phyloP scores from a whole-genome alignment of 2,329 filamentous ascomycete species.

The Penicillium capsulatum region DNA sequence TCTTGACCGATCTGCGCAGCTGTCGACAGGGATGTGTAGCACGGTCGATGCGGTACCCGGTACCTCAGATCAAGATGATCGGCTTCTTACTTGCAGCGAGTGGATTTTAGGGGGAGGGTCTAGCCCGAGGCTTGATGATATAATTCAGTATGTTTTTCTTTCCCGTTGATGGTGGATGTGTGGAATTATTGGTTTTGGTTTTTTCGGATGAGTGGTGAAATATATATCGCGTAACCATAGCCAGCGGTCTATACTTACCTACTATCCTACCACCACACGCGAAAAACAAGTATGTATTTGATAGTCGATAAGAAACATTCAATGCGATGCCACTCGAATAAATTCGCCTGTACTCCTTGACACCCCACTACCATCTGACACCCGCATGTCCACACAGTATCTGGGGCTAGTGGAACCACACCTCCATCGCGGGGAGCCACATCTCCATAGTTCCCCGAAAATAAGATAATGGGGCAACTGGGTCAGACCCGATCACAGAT shows the following conservation, averaged over 20 bases:
- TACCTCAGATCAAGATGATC: conserved; percentile 6
- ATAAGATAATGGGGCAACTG: conserved; percentile 16
- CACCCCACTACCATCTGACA: too few relatives aligned
- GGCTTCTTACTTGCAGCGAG: background rate
- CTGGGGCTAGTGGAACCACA: conserved; percentile 20
- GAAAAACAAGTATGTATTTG: too few relatives aligned
- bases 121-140: background rate
- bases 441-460: conserved; percentile 10
- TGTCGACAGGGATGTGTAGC: background rate
- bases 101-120: background rate
- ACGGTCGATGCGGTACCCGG: conserved; percentile 3
- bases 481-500: conserved; percentile 6
- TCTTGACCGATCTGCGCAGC: background rate
- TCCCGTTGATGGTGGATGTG: too few relatives aligned
- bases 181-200: too few relatives aligned
- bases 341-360: too few relatives aligned
- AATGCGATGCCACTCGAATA: too few relatives aligned
- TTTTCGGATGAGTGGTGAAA: too few relatives aligned
- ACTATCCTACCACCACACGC: too few relatives aligned
- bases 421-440: conserved; percentile 12
- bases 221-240: too few relatives aligned
- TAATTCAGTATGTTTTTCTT: background rate
- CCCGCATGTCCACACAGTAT: too few relatives aligned
- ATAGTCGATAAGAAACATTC: too few relatives aligned
- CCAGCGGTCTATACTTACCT: too few relatives aligned